These are phyloP conservation scores for Nicotiana attenuata DNA, from an alignment of 257 asterid genomes.

Conservation along the genomic window DNA sequence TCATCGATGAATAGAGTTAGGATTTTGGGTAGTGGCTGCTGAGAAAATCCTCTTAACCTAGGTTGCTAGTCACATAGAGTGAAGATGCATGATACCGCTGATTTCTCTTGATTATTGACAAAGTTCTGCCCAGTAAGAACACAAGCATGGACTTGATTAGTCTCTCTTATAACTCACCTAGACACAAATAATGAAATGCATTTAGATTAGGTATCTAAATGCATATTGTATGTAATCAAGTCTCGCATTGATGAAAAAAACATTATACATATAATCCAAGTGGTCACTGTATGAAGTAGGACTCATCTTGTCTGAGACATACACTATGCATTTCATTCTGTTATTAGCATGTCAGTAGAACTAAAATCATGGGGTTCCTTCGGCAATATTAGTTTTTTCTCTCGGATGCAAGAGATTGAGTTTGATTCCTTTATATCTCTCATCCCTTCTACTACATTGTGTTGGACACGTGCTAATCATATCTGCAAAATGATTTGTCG, in stretches of 20 bases:
- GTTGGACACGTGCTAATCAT: not conserved
- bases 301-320: not conserved
- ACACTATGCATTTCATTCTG: not conserved
- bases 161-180: not conserved
- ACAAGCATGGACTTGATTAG: not conserved
- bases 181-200: not conserved
- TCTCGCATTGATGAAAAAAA: not conserved
- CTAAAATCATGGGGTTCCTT: not conserved
- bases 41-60: not conserved
- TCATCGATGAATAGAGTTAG: not conserved
- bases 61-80: not conserved
- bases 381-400: not conserved
- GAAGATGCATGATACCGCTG: not conserved
- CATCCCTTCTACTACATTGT: not conserved
- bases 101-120: not conserved
- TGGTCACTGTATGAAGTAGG: not conserved
- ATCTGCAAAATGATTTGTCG: not conserved
- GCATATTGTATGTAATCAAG: not conserved
- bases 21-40: not conserved
- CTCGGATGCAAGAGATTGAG: not conserved
- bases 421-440: not conserved
- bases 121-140: not conserved
- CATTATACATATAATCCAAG: not conserved
- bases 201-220: not conserved
- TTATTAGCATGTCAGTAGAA: not conserved